Evolutionary conservation across 768 basidiomycete genomes (phyloP), one percentile per base, ranked within the genome.

Genomic region (Lepiota venenata): DNA sequence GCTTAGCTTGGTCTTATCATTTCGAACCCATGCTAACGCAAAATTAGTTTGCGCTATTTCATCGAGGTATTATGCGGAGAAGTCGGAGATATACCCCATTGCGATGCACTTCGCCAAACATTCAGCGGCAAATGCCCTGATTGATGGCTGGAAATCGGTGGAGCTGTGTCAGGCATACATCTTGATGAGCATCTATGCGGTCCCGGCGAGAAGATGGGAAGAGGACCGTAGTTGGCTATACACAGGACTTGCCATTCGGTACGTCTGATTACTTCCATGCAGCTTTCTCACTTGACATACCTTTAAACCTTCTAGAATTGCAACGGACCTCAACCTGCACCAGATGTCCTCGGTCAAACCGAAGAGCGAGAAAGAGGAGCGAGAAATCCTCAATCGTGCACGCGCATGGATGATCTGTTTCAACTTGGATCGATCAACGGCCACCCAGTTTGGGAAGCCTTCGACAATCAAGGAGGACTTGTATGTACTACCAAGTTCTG

Each of bases 371-470:
- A 82, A 77, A 36, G 83, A 88, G 58, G 88, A 89, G 58, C 78
- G 93, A 15, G 93, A 95, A 71, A 78, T 90, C 32, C 70, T 93
- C 62, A 95, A 97, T 66, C 83, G 88, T 55, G 84, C 83, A 39
- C 74, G 93, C n/a, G 84, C 87, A 25, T 97, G 93, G 93, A 80
- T 95, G 76, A 88, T 89, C 47, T 94, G 91, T 66, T 93, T 87
- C 71, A 91, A 91, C 64, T 67, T 95, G 54, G 93, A 97, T 66
- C 82, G 90, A 15, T 93, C 91, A 22, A 87, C 88, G 2, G 86
- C 91, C 2, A 93, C 88, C 2, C 88, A 93, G 65, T 91, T 93
- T 65, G 93, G 93, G 3, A 93, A 93, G 68, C 91, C 92, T 2
- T 86, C 85, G 11, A 92, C 91, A 8, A 86, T 95, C 64, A 87